Base-by-base conservation (phyloP, 2,329 filamentous ascomycete species). In the Paecilomyces fulvus region DNA sequence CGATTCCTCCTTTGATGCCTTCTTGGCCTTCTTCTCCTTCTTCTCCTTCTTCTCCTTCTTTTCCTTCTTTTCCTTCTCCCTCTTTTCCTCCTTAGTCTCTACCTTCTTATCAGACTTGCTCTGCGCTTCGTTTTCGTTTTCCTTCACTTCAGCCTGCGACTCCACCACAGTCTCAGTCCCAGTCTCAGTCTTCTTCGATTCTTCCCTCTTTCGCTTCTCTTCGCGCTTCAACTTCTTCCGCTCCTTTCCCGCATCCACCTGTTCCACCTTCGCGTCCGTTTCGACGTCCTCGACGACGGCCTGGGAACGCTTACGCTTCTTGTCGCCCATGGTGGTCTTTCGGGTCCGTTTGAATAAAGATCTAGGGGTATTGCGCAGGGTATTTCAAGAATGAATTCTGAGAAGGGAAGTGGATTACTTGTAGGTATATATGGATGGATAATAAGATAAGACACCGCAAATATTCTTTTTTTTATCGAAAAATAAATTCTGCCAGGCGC, bases 231-330 rank as follows among this genome's bases (percentile, higher is more conserved):
- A 54, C 56, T 65, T 65, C 31, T 68, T 63, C 30, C 59, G 58
- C 1, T 61, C 56, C 55, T 64, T 64, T 21, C 67, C 61, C 0
- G 67, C 68, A 56, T 65, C 65, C 59, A 70, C 70, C 52, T 64
- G 60, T 63, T 71, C 37, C n/a, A 43, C 71, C 64, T 71, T 70
- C 53, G 63, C 67, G 49, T 69, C 62, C 2, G 66, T 64, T 57
- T 64, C 60, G 53, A 59, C 61, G 52, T 69, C 68, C 21, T 59
- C 61, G 37, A 58, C 49, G 9, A 56, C 52, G 57, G 66, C 63
- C 56, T 70, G 64, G n/a, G 63, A 61, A 61, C 70, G 67, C 64
- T 73, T 73, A 65, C 71, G 71, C 64, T 73, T 71, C 58, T 68
- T 73, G 58, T 72, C 69, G 53, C 66, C 64, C 69, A 72, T 73